phyloP scores from a whole-genome alignment of 257 asterid genomes.

The Solanum gandarillasii region DNA sequence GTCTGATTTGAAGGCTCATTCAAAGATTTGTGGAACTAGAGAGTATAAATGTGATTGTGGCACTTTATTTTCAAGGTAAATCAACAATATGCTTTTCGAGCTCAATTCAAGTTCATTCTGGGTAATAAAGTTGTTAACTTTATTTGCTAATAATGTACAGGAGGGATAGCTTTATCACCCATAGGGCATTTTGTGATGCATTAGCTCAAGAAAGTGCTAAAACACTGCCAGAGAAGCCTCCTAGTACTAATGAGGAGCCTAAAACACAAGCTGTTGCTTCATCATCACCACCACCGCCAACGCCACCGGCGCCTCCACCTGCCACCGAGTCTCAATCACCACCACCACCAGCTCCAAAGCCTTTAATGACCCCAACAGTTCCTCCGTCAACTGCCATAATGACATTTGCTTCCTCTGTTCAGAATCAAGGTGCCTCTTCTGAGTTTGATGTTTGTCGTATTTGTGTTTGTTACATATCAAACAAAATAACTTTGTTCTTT shows the following conservation, averaged over 20 bases:
- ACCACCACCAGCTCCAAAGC: constrained; percentile 12
- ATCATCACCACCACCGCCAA: constrained; percentile 13
- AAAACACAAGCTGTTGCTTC: constrained; percentile 22
- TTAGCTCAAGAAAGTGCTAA: constrained; percentile 67
- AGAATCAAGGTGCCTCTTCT: constrained; percentile 39
- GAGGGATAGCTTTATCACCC: constrained; percentile 89
- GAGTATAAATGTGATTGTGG: constrained; percentile 89
- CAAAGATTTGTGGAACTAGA: constrained; percentile 74
- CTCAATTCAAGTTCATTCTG: background rate
- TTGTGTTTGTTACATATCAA: constrained; percentile 2
- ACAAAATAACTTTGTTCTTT: constrained; percentile 21
- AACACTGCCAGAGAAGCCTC: constrained; percentile 21
- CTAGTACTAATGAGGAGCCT: constrained; percentile 26
- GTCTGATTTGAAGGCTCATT: constrained; percentile 91
- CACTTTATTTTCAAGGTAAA: constrained; percentile 61
- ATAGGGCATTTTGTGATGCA: constrained; percentile 89
- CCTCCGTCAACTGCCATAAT: constrained; percentile 11
- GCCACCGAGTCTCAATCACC: background rate
- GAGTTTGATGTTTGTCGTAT: constrained; percentile 4
- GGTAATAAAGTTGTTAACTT: background rate
- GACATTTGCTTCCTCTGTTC: constrained; percentile 28
- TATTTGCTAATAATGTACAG: constrained; percentile 28
- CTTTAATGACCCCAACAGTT: background rate
- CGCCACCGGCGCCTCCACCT: constrained; percentile 10
- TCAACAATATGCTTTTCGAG: background rate